Percentiles rank a stretch among this genome's conserved stretches.
phyloP scores from a whole-genome alignment of 2,329 filamentous ascomycete genomes.

The Paraconiothyrium brasiliense region DNA sequence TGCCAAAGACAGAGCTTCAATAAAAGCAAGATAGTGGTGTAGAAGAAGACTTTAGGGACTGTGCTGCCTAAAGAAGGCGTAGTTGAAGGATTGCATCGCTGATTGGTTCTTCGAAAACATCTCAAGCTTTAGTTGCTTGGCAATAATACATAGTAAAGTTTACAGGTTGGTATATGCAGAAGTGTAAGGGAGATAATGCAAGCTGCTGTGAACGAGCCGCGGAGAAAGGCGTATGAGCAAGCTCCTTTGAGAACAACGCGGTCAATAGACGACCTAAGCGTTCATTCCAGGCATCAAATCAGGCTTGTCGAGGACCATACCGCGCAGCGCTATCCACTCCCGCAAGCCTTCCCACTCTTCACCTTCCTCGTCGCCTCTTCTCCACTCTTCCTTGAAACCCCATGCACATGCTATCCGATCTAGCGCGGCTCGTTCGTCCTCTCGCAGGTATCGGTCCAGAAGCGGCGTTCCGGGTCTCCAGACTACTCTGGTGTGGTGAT shows the following conservation, averaged over 20 bases:
- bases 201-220: not conserved
- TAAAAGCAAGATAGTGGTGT: too few species aligned
- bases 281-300: conserved; percentile 95
- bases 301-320: conserved; percentile 89
- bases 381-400: conserved; percentile 85
- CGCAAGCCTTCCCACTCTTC: conserved; percentile 86
- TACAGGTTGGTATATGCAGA: conserved; percentile 11
- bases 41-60: not conserved
- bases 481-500: conserved; percentile 93
- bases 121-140: not conserved
- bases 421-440: conserved; percentile 87
- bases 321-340: conserved; percentile 82
- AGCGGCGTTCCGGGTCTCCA: conserved; percentile 87
- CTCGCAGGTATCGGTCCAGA: conserved; percentile 82
- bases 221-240: not conserved
- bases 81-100: not conserved
- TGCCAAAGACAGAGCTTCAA: too few species aligned
- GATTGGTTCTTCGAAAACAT: not conserved
- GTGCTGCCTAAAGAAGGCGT: conserved; percentile 2
- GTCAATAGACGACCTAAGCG: conserved; percentile 5
- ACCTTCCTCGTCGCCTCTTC: conserved; percentile 89
- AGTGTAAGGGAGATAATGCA: not conserved
- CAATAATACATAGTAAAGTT: conserved; percentile 14
- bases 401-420: conserved; percentile 88
- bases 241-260: not conserved